phyloP scores from a whole-genome alignment of 1,284 basidiomycete species.

The Irpex lacteus region DNA sequence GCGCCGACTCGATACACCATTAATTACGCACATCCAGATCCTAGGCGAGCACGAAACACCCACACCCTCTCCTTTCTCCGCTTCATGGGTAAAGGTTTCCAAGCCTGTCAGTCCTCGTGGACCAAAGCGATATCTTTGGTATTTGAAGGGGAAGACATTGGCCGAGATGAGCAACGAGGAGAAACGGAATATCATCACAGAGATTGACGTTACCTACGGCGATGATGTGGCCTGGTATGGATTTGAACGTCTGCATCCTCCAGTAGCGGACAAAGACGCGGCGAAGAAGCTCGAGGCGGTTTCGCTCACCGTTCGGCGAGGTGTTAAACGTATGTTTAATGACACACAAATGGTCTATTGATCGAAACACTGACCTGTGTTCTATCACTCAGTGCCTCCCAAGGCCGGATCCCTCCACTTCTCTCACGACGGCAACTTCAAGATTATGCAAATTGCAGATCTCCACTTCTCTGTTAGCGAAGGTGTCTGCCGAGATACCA shows the following conservation, averaged over 20 bases:
- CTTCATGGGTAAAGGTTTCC: constrained; percentile 57
- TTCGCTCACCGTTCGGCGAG: constrained; percentile 58
- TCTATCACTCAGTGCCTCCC: constrained; percentile 50
- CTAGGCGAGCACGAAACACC: constrained; percentile 51
- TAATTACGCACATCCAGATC: constrained; percentile 62
- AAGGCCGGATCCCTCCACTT: constrained; percentile 76
- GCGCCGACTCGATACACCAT: constrained; percentile 70
- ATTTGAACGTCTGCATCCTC: constrained; percentile 68
- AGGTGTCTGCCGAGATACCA: constrained; percentile 71
- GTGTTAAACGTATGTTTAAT: constrained; percentile 63
- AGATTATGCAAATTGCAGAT: constrained; percentile 88
- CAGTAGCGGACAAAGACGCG: constrained; percentile 42
- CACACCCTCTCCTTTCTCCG: constrained; percentile 40
- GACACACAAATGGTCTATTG: background rate
- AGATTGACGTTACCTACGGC: constrained; percentile 85
- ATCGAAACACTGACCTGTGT: background rate
- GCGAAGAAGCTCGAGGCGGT: constrained; percentile 40
- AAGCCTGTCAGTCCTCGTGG: constrained; percentile 23
- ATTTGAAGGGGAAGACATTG: constrained; percentile 62
- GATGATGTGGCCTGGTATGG: constrained; percentile 81
- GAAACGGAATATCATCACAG: constrained; percentile 69
- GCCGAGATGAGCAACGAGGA: constrained; percentile 57
- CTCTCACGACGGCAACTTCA: constrained; percentile 79
- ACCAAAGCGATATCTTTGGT: constrained; percentile 65
- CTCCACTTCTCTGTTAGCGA: constrained; percentile 81